phyloP scores from a whole-genome alignment of 768 basidiomycete species.

The Serpula lacrymans region DNA sequence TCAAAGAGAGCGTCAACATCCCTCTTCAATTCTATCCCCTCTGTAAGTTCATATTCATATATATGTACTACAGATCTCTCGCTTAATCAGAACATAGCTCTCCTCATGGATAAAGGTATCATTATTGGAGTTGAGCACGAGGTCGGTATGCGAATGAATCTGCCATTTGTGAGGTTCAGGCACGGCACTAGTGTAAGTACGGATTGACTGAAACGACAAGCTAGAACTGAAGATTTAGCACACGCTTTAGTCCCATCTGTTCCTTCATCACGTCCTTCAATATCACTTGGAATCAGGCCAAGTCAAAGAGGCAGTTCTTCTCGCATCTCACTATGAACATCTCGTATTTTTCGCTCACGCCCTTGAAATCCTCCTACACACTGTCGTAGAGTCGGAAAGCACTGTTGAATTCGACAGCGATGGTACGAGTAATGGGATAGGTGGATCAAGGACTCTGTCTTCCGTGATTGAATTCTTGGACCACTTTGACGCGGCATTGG shows the following conservation, averaged over 20 bases:
- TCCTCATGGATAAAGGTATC: slow-evolving; percentile 98
- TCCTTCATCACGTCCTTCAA: slow-evolving; percentile 86
- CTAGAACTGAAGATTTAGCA: background rate
- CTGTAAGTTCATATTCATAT: slow-evolving; percentile 49
- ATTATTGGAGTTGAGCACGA: slow-evolving; percentile 96
- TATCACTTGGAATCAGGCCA: slow-evolving; percentile 68
- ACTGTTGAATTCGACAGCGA: slow-evolving; percentile 28
- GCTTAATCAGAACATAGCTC: slow-evolving; percentile 49
- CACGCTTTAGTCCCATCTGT: slow-evolving; percentile 76
- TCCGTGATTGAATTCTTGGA: slow-evolving; percentile 87
- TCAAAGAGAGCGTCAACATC: slow-evolving; percentile 93
- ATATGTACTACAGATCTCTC: slow-evolving; percentile 6
- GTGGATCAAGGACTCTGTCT: slow-evolving; percentile 53
- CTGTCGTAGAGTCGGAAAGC: slow-evolving; percentile 84
- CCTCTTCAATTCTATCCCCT: slow-evolving; percentile 93
- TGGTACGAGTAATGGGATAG: slow-evolving; percentile 9
- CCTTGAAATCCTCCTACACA: slow-evolving; percentile 91
- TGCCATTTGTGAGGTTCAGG: slow-evolving; percentile 89
- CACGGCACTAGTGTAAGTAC: slow-evolving; percentile 81
- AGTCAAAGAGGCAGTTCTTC: slow-evolving; percentile 74
- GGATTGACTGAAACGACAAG: slow-evolving; percentile 2
- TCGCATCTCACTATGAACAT: slow-evolving; percentile 82
- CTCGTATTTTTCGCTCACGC: slow-evolving; percentile 93
- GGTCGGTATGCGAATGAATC: slow-evolving; percentile 63
- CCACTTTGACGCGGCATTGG: slow-evolving; percentile 85